phyloP scores from a whole-genome alignment of 1,284 basidiomycete species.

The Vanrija sp. region DNA sequence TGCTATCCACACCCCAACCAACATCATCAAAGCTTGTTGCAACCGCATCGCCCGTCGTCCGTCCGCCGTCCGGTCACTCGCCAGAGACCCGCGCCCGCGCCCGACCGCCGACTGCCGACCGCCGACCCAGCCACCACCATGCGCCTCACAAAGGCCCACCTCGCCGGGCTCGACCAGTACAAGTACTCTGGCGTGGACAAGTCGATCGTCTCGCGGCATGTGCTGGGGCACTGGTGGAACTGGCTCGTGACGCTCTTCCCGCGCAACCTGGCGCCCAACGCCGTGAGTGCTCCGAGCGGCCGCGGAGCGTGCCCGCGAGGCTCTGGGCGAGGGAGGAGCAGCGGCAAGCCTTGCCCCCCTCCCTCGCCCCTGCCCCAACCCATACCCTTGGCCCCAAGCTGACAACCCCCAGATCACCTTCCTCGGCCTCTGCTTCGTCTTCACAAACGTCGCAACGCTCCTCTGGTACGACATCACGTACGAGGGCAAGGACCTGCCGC shows the following conservation, averaged over 20 bases:
- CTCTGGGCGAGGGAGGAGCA: no score
- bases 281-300: conserved; percentile 54
- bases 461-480: conserved; percentile 76
- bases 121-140: conserved; percentile 28
- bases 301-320: neutral
- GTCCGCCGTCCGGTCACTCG: neutral
- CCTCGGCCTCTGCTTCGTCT: conserved; percentile 74
- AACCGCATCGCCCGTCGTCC: neutral
- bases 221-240: conserved; percentile 90
- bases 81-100: neutral
- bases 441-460: conserved; percentile 78
- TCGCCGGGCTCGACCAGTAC: conserved; percentile 55
- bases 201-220: conserved; percentile 47
- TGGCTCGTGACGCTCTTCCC: conserved; percentile 93
- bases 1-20: no score
- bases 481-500: conserved; percentile 62
- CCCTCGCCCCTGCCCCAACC: neutral
- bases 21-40: neutral
- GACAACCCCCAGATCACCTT: conserved; percentile 63
- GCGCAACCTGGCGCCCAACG: conserved; percentile 80
- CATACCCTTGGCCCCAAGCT: neutral
- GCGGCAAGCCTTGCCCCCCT: neutral
- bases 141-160: conserved; percentile 48
- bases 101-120: no score
- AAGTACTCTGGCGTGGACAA: conserved; percentile 58